Base-by-base conservation (phyloP, 1,139 yeast genomes). In the Arxiozyma heterogenica region DNA sequence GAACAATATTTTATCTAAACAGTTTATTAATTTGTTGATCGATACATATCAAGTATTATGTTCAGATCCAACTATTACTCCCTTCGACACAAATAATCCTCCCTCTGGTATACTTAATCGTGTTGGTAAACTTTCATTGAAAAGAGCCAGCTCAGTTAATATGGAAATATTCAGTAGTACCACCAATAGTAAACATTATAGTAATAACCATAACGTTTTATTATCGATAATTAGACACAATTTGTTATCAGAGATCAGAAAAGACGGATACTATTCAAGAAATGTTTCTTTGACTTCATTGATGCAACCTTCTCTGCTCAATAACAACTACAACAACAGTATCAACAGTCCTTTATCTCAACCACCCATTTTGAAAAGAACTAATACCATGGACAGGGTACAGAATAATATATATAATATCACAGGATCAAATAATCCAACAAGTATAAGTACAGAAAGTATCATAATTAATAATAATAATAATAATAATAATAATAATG, bases 91-190 rank as follows among this genome's bases (percentile, higher is more conserved):
- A 27, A 51, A 53, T 21, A 67, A 67, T 52, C 72, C 72, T 11
- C 71, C 72, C 1, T 63, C 68, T 3, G 71, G 70, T 4, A 65
- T 69, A 9, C 55, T 68, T n/a, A 64, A 65, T 47, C 61, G 60
- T 44, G 66, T 65, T 1, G 68, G 70, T 2, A 65, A 64, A 54
- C 50, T 62, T 8, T 61, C 71, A 1, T 58, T 67, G 6, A 62
- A 62, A 41, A 59, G 55, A 48, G 63, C 70, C 1, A 59, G 56
- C 23, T 48, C 38, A 8, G 54, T 51, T 23, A 60, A 57, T 11
- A 54, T 66, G 6, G 67, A 66, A 18, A 57, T 64, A 11, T 59
- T 58, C 48, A 61, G 61, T 52, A 61, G 61, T 50, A 58, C 62
- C 62, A 59, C 64, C 30, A 46, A 64, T 22, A 59, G 64, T 22